phyloP scores from a whole-genome alignment of 768 basidiomycete species.

The Pleurotus salmoneostramineus region DNA sequence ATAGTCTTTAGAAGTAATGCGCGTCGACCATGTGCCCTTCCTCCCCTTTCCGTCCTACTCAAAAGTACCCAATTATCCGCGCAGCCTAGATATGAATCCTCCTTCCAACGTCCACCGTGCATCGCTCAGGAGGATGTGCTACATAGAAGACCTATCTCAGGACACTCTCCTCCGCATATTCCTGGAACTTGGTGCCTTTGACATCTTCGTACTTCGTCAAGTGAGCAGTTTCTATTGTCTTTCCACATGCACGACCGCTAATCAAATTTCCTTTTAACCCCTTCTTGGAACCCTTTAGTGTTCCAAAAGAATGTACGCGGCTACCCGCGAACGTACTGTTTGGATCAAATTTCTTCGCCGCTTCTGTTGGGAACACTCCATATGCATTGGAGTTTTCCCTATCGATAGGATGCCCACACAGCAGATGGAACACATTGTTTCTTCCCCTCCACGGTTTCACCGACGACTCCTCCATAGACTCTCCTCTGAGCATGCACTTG shows the following conservation, averaged over 20 bases:
- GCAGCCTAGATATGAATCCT: neutral
- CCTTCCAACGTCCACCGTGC: neutral
- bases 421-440: conserved; percentile 22
- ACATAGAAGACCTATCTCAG: neutral
- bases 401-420: conserved; percentile 19
- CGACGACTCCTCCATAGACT: conserved; percentile 3
- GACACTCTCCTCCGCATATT: conserved; percentile 6
- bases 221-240: neutral
- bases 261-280: neutral
- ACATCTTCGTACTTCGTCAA: conserved; percentile 5
- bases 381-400: conserved; percentile 19
- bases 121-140: neutral
- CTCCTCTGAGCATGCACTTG: neutral
- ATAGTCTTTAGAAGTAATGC: conserved; percentile 7
- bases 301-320: conserved; percentile 16
- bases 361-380: conserved; percentile 15
- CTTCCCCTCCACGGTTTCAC: conserved; percentile 18
- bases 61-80: neutral
- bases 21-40: conserved; percentile 7
- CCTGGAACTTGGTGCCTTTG: conserved; percentile 2
- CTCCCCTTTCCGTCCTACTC: neutral
- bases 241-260: too few species aligned
- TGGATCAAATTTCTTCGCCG: conserved; percentile 23
- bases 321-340: conserved; percentile 18
- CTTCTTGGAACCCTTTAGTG: conserved; percentile 12